Conservation (phyloP, 2,329 filamentous ascomycete genomes). For the Pezicula neosporulosa region DNA sequence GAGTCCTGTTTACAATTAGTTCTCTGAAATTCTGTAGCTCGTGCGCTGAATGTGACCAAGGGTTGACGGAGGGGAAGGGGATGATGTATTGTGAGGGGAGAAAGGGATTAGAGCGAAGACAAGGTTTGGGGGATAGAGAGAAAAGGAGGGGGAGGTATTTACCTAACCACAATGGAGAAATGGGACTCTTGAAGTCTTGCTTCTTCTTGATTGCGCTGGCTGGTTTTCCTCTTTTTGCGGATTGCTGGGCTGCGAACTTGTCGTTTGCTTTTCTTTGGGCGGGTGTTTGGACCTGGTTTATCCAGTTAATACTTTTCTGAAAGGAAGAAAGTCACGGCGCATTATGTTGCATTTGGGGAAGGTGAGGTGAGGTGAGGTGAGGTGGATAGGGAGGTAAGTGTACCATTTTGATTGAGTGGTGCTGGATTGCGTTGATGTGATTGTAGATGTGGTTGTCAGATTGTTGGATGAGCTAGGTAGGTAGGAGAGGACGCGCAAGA, state of each 20-base stretch:
- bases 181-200: slow-evolving; percentile 43
- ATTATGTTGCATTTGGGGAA: no score
- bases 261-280: slow-evolving; percentile 79
- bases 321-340: no score
- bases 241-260: slow-evolving; percentile 72
- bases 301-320: no score
- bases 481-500: no score
- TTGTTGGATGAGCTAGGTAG: no score
- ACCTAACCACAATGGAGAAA: slow-evolving; percentile 65
- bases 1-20: slow-evolving; percentile 15
- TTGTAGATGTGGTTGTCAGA: no score
- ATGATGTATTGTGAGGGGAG: no score
- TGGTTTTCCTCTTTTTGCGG: slow-evolving; percentile 73
- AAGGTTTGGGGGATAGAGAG: no score
- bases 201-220: slow-evolving; percentile 61
- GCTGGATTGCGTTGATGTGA: background rate
- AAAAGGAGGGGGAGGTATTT: background rate
- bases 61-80: no score
- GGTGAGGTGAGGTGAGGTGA: background rate
- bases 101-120: no score
- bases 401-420: slow-evolving; percentile 15
- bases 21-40: no score
- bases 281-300: slow-evolving; percentile 71
- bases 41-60: no score
- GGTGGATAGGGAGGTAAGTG: background rate